Evolutionary conservation across 2,329 filamentous ascomycete genomes (phyloP), one percentile per base, ranked within the genome.

Genomic region (Cadophora sp.): DNA sequence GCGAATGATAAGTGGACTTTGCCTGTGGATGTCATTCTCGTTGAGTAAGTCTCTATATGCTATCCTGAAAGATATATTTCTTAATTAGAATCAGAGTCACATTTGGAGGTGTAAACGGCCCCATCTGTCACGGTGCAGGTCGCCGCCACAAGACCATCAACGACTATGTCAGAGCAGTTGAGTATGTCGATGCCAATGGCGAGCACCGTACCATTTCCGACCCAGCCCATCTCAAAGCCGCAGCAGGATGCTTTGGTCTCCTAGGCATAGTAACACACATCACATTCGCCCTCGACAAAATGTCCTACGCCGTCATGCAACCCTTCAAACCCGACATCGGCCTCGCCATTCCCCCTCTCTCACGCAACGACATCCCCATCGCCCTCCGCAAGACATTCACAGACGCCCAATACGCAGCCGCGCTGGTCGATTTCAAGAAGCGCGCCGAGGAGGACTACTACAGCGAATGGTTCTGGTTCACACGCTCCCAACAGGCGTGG

Each of bases 401-500:
- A 1, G 71, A 73, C 4, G 73, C 76, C 22, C 71, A 79, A 62
- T 75, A 79, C n/a, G 73, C 73, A 11, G 68, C 69, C 1, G 79
- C 81, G 1, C 74, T 78, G 4, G 68, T 50, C 5, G 74, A 77
- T 0, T 84, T 83, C 66, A 77, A 81, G 66, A 68, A 73, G 1
- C 74, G 77, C 2, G 80, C 80, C 16, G 71, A 72, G 0, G 77
- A 80, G 36, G 77, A 80, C 59, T 83, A 82, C 68, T 84, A 84
- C 64, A 74, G 76, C 24, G 82, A 84, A 69, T 84, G 81, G 81
- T 84, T 84, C 70, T 84, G 82, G 83, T 84, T 84, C 67, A 79
- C 83, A 0, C 83, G 82, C 64, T 79, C 80, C 22, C 76, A 79
- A 59, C 76, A 80, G 50, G 77, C 78, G 4, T 83, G 82, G 81